These are phyloP conservation scores for Penicillium paxilli DNA, from an alignment of 495 filamentous ascomycete genomes.

Conservation along the genomic window DNA sequence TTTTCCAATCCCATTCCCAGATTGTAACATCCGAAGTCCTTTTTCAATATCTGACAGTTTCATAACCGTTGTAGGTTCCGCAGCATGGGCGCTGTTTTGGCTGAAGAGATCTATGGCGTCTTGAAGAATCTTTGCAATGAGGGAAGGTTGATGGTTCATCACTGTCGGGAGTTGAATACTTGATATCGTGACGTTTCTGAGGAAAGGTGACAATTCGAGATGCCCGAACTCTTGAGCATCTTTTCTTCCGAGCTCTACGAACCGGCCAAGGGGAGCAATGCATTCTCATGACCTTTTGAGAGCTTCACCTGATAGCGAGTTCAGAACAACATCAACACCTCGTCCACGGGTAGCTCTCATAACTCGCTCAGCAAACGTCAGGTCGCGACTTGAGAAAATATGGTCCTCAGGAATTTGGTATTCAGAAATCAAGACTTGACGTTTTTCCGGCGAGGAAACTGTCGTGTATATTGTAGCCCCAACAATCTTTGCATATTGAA, in stretches of 20 bases:
- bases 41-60: not conserved
- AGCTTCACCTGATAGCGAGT: constrained; percentile 24
- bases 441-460: constrained; percentile 42
- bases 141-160: no score
- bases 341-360: constrained; percentile 1
- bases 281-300: constrained; percentile 23
- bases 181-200: no score
- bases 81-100: not conserved
- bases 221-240: no score
- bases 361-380: constrained; percentile 3
- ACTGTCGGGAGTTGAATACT: no score
- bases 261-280: constrained; percentile 15
- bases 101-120: no score
- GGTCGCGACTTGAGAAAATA: constrained; percentile 14
- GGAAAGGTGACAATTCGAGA: no score
- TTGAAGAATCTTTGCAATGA: no score
- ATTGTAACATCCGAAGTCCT: not conserved
- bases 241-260: constrained; percentile 23
- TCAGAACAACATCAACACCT: constrained; percentile 28
- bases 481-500: constrained; percentile 23
- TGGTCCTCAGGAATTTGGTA: constrained; percentile 16
- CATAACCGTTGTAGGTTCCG: not conserved
- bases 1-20: not conserved
- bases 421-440: constrained; percentile 20
- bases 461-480: constrained; percentile 27